These are phyloP conservation scores for Diaporthe sp. DNA, from an alignment of 2,329 filamentous ascomycete species.

Conservation along the genomic window DNA sequence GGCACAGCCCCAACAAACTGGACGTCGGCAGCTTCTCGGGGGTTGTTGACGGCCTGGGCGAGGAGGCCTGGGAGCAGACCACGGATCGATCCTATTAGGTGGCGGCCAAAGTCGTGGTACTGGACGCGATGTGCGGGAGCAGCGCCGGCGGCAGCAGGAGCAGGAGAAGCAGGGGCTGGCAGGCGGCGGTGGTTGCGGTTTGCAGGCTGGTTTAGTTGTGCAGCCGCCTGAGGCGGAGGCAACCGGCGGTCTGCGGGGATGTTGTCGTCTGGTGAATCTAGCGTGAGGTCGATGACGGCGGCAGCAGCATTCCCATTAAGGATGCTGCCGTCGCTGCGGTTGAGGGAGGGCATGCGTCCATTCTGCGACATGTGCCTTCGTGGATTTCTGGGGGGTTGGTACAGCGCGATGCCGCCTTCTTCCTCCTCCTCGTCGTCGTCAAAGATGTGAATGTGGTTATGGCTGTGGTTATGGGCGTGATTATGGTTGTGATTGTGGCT, in stretches of 20 bases:
- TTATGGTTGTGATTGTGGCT: not conserved
- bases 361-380: conserved; percentile 58
- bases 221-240: conserved; percentile 31
- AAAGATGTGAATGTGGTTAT: conserved; percentile 1
- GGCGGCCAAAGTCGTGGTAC: conserved; percentile 24
- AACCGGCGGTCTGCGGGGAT: conserved; percentile 36
- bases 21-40: conserved; percentile 48
- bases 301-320: conserved; percentile 47
- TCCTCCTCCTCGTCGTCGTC: conserved; percentile 12
- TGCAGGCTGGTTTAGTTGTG: conserved; percentile 11
- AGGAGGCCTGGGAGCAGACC: conserved; percentile 25
- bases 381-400: conserved; percentile 50
- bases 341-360: conserved; percentile 57
- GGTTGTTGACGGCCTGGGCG: conserved; percentile 25
- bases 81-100: conserved; percentile 28
- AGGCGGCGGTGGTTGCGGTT: conserved; percentile 18
- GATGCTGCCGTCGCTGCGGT: conserved; percentile 61
- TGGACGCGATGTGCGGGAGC: conserved; percentile 6
- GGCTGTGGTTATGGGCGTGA: not conserved
- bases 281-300: conserved; percentile 66
- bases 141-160: conserved; percentile 5
- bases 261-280: conserved; percentile 55
- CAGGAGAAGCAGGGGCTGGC: conserved; percentile 28
- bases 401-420: not conserved
- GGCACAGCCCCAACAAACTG: conserved; percentile 43